Evolutionary conservation across 148 eudicot species (phyloP), one percentile per base, ranked within the genome.

Genomic region (Camellia lanceoleosa): DNA sequence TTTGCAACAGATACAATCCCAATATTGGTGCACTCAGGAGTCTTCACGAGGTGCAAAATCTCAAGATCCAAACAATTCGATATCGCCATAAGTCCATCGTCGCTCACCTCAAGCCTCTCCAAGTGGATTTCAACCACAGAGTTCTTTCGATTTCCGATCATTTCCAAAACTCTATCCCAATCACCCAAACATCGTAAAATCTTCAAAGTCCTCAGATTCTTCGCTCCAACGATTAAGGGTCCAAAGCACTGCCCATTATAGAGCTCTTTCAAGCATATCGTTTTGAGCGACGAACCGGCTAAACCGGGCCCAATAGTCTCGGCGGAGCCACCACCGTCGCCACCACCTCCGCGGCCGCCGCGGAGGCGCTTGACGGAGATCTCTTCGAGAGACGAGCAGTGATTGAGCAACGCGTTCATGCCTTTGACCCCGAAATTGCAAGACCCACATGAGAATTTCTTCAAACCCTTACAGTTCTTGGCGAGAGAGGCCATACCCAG

Each of bases 21-120:
- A 5, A 72, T 3, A 67, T 93, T 83, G 1, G 95, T 89, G 78
- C 97, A 93, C 19, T 93, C 97, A 0, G 90, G 89, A 0, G 89
- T 89, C 83, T 90, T 93, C 58, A 93, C 92, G 73, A 93, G 83
- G 78, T 93, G 97, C 80, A 93, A 69, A 78, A 89, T 84, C 91
- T 93, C 95, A 80, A 93, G 86, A 59, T 69, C 78, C 9, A 63
- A 64, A 80, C 90, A 89, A 20, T 78, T 88, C 0, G 95, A 86
- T 7, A 93, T 76, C 0, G 91, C 94, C 4, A 82, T 81, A n/a
- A 93, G 80, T 8, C 95, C 97, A n/a, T 69, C 51, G 83, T 93
- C 97, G 16, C 89, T 93, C 72, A 93, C 92, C 63, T 91, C 95
- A 56, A 91, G 82, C 83, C 89, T 93, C 83, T 91, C 97, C 58